Evolutionary conservation across 2,329 filamentous ascomycete genomes (phyloP).

Genomic region (Dryadomyces quercivorus): DNA sequence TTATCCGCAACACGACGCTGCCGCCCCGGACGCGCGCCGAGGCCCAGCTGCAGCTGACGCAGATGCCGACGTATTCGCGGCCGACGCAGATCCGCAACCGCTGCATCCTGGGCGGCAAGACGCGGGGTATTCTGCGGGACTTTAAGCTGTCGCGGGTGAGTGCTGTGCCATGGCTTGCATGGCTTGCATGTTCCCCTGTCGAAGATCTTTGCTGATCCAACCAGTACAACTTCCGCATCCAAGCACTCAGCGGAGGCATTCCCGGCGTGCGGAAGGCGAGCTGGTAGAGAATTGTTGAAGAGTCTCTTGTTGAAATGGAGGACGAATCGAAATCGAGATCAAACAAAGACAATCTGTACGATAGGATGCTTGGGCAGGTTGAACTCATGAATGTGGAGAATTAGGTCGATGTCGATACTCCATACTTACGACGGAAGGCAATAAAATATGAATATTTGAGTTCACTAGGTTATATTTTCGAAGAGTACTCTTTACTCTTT

Average conservation of each 20-base stretch:
- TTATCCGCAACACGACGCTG: constrained; percentile 85
- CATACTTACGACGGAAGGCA: too few relatives aligned
- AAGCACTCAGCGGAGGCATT: constrained; percentile 73
- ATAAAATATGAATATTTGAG: too few relatives aligned
- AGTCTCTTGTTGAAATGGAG: too few relatives aligned
- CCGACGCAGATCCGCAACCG: constrained; percentile 89
- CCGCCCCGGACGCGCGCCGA: constrained; percentile 72
- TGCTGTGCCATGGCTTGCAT: constrained; percentile 13
- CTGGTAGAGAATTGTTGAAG: constrained; percentile 50
- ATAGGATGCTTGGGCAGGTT: too few relatives aligned
- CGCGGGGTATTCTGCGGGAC: constrained; percentile 78
- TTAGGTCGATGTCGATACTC: too few relatives aligned
- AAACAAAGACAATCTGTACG: too few relatives aligned
- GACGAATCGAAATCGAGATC: too few relatives aligned
- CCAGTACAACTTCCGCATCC: constrained; percentile 85
- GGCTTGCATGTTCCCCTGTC: too few relatives aligned
- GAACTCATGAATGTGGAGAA: too few relatives aligned
- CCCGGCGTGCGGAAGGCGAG: constrained; percentile 93
- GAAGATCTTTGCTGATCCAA: constrained; percentile 12
- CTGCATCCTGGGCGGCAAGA: constrained; percentile 85
- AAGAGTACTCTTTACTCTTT: too few relatives aligned
- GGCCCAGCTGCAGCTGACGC: constrained; percentile 81
- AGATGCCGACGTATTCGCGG: constrained; percentile 94
- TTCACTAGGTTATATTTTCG: too few relatives aligned
- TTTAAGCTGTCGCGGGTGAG: constrained; percentile 86